phyloP scores from a whole-genome alignment of 73 alveolate species.

The Paramecium pentaurelia region DNA sequence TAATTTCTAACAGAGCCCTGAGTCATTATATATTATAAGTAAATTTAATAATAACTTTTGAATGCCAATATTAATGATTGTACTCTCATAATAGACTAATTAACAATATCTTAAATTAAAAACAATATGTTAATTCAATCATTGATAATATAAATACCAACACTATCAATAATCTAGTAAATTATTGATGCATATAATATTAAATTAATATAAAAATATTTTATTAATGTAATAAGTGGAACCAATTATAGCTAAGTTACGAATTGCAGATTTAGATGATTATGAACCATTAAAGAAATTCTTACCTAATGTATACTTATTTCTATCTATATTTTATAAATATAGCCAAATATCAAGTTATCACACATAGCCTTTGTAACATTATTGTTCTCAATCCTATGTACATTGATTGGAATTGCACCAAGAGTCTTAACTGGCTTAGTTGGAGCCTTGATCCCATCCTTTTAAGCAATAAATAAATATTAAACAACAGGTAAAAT shows the following conservation, averaged over 20 bases:
- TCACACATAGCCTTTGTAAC: not conserved
- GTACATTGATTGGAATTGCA: not conserved
- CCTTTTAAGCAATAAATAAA: not conserved
- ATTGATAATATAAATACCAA: too few relatives aligned
- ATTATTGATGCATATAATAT: not conserved
- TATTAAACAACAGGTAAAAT: not conserved
- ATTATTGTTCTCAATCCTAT: not conserved
- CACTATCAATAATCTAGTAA: not conserved
- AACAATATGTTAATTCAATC: not conserved
- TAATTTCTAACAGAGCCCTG: not conserved
- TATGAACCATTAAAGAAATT: not conserved
- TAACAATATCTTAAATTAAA: not conserved
- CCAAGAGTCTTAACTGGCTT: conserved; percentile 5
- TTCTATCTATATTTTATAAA: not conserved
- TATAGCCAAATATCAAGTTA: not conserved
- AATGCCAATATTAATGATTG: not conserved
- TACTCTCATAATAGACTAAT: too few relatives aligned
- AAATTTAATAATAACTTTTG: not conserved
- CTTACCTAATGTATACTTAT: not conserved
- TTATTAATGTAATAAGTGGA: not conserved
- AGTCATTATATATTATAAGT: not conserved
- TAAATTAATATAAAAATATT: not conserved
- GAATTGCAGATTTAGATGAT: not conserved
- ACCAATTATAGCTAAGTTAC: not conserved
- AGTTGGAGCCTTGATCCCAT: not conserved